A percentile compares a stretch with the other conserved stretches of the same genome.
phyloP scores from a whole-genome alignment of 78 protist species.

The Chrysochromulina parva region DNA sequence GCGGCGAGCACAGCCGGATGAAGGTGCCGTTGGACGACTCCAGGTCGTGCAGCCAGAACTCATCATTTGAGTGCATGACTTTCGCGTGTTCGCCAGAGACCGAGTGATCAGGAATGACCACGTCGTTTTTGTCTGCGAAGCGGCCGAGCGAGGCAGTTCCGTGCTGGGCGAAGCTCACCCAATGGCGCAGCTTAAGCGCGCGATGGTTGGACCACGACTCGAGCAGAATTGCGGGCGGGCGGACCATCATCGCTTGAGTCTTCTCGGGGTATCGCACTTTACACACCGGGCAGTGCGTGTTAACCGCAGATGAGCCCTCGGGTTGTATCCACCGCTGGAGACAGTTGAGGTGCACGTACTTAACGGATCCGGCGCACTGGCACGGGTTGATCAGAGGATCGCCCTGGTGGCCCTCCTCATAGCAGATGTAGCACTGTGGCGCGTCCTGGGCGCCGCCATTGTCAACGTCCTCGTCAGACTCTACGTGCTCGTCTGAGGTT shows the following conservation, averaged over 20 bases:
- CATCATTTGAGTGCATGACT: not conserved
- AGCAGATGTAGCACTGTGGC: constrained; percentile 14
- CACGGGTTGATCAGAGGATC: not conserved
- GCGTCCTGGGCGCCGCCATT: too few relatives aligned
- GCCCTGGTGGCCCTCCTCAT: not conserved
- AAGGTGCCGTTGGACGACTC: constrained; percentile 19
- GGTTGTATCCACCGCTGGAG: not conserved
- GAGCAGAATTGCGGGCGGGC: constrained; percentile 1
- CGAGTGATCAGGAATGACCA: constrained; percentile 11
- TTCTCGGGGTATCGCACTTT: not conserved
- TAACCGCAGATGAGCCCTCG: not conserved
- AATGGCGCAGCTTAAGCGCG: not conserved
- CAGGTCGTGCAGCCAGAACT: constrained; percentile 6
- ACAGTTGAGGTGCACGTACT: not conserved
- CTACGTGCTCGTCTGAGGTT: not conserved
- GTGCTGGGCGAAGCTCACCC: not conserved
- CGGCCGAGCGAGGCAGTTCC: not conserved
- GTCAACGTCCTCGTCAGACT: not conserved
- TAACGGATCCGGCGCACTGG: not conserved
- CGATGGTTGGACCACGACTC: not conserved
- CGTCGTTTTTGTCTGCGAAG: not conserved
- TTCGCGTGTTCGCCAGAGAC: constrained; percentile 17
- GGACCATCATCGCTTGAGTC: not conserved
- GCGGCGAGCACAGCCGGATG: constrained; percentile 3
- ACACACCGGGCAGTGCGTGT: constrained; percentile 8